Conservation (phyloP, 176 grass and related monocot species). For the Calamus simplicifolius region DNA sequence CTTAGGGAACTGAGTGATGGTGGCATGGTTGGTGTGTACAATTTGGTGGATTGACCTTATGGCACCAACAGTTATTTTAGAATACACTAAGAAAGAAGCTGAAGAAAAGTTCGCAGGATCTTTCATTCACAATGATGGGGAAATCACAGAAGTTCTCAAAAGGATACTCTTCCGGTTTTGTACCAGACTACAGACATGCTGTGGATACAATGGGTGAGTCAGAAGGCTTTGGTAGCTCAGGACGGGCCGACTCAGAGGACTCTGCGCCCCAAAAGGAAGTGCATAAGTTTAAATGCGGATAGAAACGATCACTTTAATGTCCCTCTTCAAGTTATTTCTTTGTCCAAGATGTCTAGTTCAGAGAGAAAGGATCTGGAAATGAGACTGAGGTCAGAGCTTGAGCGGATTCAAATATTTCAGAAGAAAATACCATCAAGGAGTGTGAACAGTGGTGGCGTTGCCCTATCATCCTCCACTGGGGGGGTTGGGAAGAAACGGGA, state of each 20-base stretch:
- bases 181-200: constrained; percentile 65
- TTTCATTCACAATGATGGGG: constrained; percentile 65
- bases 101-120: constrained; percentile 37
- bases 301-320: constrained; percentile 38
- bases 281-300: constrained; percentile 25
- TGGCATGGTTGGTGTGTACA: not conserved
- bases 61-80: constrained; percentile 51
- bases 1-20: not conserved
- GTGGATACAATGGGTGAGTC: constrained; percentile 69
- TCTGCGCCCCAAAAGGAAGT: constrained; percentile 77
- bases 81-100: constrained; percentile 37
- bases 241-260: constrained; percentile 55
- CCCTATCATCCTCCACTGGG: constrained; percentile 18
- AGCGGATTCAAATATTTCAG: constrained; percentile 43
- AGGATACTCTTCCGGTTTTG: constrained; percentile 58
- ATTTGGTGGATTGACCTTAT: constrained; percentile 32
- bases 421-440: constrained; percentile 33
- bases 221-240: constrained; percentile 40
- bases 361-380: constrained; percentile 54
- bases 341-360: constrained; percentile 37
- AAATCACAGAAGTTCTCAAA: constrained; percentile 90
- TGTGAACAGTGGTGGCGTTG: constrained; percentile 16
- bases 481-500: constrained; percentile 24
- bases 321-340: constrained; percentile 34
- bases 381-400: constrained; percentile 53